phyloP scores from a whole-genome alignment of 176 grass and related monocot species.

The Carex littledalei region DNA sequence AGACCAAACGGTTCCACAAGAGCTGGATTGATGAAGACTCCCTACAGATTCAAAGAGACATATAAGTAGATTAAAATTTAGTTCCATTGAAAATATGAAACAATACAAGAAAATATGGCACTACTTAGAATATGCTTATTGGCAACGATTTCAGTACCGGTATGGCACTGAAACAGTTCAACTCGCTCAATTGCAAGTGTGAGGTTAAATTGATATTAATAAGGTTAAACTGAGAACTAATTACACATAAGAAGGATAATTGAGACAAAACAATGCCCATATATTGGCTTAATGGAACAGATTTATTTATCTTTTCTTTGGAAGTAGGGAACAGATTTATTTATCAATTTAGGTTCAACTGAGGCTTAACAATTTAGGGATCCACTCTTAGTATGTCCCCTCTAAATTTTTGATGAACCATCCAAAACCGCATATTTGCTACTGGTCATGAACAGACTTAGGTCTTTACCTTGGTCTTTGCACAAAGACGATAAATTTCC shows the following conservation, averaged over 20 bases:
- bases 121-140: not conserved
- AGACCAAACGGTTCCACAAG: constrained; percentile 97
- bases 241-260: not conserved
- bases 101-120: not conserved
- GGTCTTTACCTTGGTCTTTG: constrained; percentile 64
- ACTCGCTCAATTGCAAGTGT: not conserved
- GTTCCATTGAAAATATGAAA: not conserved
- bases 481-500: constrained; percentile 83
- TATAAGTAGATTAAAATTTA: not conserved
- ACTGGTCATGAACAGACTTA: not conserved
- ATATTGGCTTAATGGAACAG: not conserved
- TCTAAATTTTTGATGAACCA: not conserved
- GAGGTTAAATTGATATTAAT: not conserved
- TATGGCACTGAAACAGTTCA: not conserved
- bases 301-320: not conserved
- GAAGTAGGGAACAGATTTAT: not conserved
- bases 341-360: not conserved
- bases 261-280: not conserved
- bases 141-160: not conserved
- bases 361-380: not conserved
- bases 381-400: not conserved
- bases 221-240: not conserved
- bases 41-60: constrained; percentile 30
- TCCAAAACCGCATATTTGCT: not conserved
- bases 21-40: constrained; percentile 98